A percentile compares a stretch with the other conserved stretches of the same genome.
These are phyloP conservation scores for Larix kaempferi DNA, from an alignment of 75 land plant genomes.

Conservation along the genomic window DNA sequence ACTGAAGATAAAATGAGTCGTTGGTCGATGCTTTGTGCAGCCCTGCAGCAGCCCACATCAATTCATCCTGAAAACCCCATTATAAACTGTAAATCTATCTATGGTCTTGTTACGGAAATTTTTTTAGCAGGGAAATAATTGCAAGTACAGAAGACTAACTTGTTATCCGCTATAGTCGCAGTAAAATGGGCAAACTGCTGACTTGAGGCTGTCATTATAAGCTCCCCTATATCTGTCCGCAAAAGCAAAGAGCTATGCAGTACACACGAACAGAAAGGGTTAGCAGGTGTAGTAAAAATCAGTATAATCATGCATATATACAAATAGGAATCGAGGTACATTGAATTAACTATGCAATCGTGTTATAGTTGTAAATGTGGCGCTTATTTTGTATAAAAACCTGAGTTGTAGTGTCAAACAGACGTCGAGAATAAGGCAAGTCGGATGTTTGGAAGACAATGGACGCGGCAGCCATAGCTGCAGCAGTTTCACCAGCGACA, in stretches of 20 bases:
- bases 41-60: conserved; percentile 98
- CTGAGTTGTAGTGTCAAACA: conserved; percentile 27
- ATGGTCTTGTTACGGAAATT: too few relatives aligned
- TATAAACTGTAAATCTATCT: not conserved
- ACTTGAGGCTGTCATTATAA: conserved; percentile 74
- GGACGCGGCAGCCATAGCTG: conserved; percentile 80
- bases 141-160: conserved; percentile 22
- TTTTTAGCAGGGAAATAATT: not conserved
- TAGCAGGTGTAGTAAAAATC: not conserved
- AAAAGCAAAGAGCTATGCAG: conserved; percentile 74
- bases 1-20: conserved; percentile 41
- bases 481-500: conserved; percentile 78
- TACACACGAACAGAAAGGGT: not conserved
- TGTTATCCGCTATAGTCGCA: conserved; percentile 88
- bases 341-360: not conserved
- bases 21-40: conserved; percentile 54
- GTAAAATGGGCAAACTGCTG: conserved; percentile 87
- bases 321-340: not conserved
- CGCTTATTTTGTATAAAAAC: not conserved
- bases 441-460: conserved; percentile 54
- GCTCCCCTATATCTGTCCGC: conserved; percentile 76
- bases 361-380: not conserved
- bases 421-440: conserved; percentile 23
- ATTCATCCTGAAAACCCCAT: conserved; percentile 61
- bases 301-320: too few relatives aligned